Base-by-base conservation (phyloP, 2,329 filamentous ascomycete species). In the Hypoxylon sp. region DNA sequence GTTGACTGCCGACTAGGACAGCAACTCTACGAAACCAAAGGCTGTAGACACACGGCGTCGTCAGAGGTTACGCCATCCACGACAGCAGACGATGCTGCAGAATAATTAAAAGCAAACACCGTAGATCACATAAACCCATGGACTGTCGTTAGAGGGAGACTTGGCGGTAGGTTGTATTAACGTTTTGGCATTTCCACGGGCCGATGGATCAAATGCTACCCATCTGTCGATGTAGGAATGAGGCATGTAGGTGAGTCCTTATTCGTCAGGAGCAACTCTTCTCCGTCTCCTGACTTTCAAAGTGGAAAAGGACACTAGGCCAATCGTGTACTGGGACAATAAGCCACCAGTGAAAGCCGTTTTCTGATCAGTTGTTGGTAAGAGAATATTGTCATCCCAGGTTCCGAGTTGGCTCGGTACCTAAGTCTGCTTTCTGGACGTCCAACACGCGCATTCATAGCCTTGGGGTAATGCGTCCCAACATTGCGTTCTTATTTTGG, bases 141-240 rank as follows among this genome's bases (percentile, higher is more conserved):
- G 24, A 13, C 57, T 31, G 24, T 32, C 31, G 47, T 67, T 67
- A 27, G 35, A 54, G 42, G 62, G 37, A 54, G 46, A 60, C 58
- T 54, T 62, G 51, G 60, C 51, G 54, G 53, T 55, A 68, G 46
- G 67, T 67, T 35, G 64, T 67, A 57, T 68, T 64, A 55, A 55
- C 58, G 58, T 66, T 66, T 64, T 66, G 65, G 55, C 68, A 66
- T 56, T 54, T 54, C 42, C 59, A 65, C 65, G 68, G 68, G 61
- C 68, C 68, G 68, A 70, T 68, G 68, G 65, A 32, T 56, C 54
- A 64, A 57, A 70, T 67, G 56, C 42, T 48, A 69, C 67, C 64
- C 60, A 67, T 67, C 63, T 52, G 64, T 62, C 57, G 48, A 44
- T 11, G 31, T 59, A 58, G 27, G 42, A 31, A 56, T 27, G 55